Evolutionary conservation across 345 rosid genomes (phyloP).

Genomic region (Clarkia xantiana): DNA sequence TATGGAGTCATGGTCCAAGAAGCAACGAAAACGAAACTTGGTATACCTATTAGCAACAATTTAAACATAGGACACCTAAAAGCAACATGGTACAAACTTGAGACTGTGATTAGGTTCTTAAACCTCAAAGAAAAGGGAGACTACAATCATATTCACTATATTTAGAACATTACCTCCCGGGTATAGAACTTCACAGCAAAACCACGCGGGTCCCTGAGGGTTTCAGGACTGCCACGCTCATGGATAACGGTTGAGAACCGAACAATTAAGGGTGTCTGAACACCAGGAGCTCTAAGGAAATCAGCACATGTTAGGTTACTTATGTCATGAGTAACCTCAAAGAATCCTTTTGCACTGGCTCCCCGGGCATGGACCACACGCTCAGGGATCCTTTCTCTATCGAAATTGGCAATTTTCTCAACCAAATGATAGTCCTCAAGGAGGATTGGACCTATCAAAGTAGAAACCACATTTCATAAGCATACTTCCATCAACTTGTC

Average conservation of each 20-base stretch:
- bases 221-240: slow-evolving; percentile 18
- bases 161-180: slow-evolving; percentile 8
- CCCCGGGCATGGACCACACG: slow-evolving; percentile 20
- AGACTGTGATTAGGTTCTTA: too few species aligned
- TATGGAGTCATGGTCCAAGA: too few species aligned
- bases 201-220: slow-evolving; percentile 16
- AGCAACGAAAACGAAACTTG: too few species aligned
- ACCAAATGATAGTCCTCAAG: slow-evolving; percentile 19
- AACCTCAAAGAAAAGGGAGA: too few species aligned
- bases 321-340: slow-evolving; percentile 17
- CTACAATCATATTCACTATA: background rate
- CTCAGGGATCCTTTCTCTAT: slow-evolving; percentile 17
- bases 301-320: slow-evolving; percentile 13
- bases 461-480: background rate
- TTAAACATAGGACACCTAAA: too few species aligned
- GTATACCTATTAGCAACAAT: too few species aligned
- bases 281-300: slow-evolving; percentile 17
- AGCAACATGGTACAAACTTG: too few species aligned
- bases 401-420: slow-evolving; percentile 16
- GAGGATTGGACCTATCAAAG: slow-evolving; percentile 14
- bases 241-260: slow-evolving; percentile 19
- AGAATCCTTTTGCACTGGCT: slow-evolving; percentile 18
- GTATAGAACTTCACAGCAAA: slow-evolving; percentile 17
- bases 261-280: slow-evolving; percentile 15
- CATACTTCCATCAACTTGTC: background rate